Conservation (phyloP, 495 filamentous ascomycete genomes). For the Pyronema domesticum region DNA sequence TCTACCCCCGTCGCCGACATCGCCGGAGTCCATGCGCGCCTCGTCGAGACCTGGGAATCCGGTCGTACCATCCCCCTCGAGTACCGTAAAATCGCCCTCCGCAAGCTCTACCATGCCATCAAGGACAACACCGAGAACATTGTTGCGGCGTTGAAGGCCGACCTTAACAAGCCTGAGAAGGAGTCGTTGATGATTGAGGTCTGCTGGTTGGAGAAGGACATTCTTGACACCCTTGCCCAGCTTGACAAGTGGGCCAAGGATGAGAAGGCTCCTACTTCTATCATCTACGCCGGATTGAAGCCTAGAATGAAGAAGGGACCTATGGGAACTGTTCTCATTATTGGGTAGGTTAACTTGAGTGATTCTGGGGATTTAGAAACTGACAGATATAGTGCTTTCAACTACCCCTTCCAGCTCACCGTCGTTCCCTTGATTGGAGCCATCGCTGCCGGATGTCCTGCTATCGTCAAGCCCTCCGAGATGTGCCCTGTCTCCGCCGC, state of each 20-base stretch:
- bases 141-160: constrained; percentile 48
- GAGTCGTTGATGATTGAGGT: constrained; percentile 27
- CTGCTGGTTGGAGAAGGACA: constrained; percentile 29
- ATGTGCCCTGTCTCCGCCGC: constrained; percentile 54
- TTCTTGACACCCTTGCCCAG: constrained; percentile 55
- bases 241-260: constrained; percentile 68
- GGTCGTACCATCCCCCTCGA: constrained; percentile 66
- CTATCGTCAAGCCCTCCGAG: constrained; percentile 77
- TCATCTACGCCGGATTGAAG: constrained; percentile 25
- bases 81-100: constrained; percentile 68
- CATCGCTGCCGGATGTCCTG: constrained; percentile 80
- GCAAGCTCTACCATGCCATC: constrained; percentile 83
- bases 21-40: constrained; percentile 8
- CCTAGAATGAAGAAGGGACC: constrained; percentile 75
- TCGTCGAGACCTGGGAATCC: constrained; percentile 5
- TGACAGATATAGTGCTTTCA: constrained; percentile 44
- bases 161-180: constrained; percentile 54
- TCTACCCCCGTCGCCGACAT: constrained; percentile 12
- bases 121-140: constrained; percentile 56
- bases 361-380: background rate
- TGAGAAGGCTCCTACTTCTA: constrained; percentile 34
- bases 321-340: constrained; percentile 63
- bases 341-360: constrained; percentile 40
- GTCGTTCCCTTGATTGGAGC: constrained; percentile 69
- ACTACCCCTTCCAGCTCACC: constrained; percentile 75